A percentile compares a stretch with the other conserved stretches of the same genome.
These are phyloP conservation scores for Chrysophaeum taylorii DNA, from an alignment of 352 stramenopile genomes.

Conservation along the genomic window DNA sequence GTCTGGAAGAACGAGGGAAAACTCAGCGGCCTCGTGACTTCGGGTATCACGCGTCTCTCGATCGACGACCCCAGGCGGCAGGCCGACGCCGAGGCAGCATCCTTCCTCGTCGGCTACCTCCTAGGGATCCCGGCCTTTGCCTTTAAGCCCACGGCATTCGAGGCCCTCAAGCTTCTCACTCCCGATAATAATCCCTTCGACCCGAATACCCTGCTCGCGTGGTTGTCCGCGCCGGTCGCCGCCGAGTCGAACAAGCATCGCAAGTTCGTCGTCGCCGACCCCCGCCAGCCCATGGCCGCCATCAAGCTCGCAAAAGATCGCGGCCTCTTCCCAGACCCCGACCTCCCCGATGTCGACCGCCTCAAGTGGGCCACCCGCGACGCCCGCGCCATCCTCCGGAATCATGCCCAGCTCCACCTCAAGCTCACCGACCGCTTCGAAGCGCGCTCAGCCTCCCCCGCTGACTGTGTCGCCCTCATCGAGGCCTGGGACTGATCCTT, in stretches of 20 bases:
- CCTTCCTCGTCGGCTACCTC: slow-evolving; percentile 34
- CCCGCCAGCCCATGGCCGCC: slow-evolving; percentile 32
- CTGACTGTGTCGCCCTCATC: slow-evolving; percentile 35
- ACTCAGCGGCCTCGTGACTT: slow-evolving; percentile 18
- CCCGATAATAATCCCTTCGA: slow-evolving; percentile 21
- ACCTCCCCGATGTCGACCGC: slow-evolving; percentile 16
- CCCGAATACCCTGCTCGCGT: slow-evolving; percentile 35
- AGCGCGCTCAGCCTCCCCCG: slow-evolving; percentile 30
- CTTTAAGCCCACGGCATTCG: slow-evolving; percentile 34
- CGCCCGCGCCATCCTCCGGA: slow-evolving; percentile 25
- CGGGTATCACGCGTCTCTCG: slow-evolving; percentile 31
- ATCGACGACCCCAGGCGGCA: slow-evolving; percentile 30
- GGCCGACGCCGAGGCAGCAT: slow-evolving; percentile 27
- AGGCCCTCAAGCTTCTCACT: slow-evolving; percentile 31
- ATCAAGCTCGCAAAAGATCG: slow-evolving; percentile 25
- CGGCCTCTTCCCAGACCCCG: neutral
- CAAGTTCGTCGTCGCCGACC: slow-evolving; percentile 32
- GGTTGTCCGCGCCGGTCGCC: slow-evolving; percentile 30
- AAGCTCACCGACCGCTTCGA: slow-evolving; percentile 28
- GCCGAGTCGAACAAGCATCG: slow-evolving; percentile 28
- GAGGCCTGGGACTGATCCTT: slow-evolving; percentile 18
- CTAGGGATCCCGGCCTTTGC: slow-evolving; percentile 36
- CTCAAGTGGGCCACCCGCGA: slow-evolving; percentile 34
- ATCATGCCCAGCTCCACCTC: slow-evolving; percentile 24
- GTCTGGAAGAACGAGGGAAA: slow-evolving; percentile 24